Conservation (phyloP, 805 yeast species). For the Candida bentonensis region DNA sequence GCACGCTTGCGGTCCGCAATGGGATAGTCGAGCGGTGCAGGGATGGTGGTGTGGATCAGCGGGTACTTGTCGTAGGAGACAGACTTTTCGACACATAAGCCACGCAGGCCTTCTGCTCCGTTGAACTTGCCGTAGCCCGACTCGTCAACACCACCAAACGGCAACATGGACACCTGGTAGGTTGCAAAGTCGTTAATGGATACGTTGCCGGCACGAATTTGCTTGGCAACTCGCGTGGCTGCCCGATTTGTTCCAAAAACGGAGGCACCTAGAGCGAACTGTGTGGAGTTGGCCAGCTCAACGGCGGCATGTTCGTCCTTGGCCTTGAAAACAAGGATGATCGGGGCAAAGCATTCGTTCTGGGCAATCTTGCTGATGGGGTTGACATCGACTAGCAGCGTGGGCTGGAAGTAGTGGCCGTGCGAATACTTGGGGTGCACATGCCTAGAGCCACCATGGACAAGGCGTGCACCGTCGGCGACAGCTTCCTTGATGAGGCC, state of each 20-base stretch:
- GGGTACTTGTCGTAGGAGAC: constrained; percentile 75
- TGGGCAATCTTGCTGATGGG: constrained; percentile 66
- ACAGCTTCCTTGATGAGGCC: constrained; percentile 61
- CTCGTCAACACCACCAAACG: constrained; percentile 89
- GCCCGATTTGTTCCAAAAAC: constrained; percentile 59
- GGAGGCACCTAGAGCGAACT: constrained; percentile 85
- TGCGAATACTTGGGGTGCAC: constrained; percentile 88
- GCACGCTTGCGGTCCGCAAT: constrained; percentile 67
- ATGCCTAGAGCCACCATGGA: constrained; percentile 70
- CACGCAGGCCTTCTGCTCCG: constrained; percentile 92
- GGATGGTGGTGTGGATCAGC: constrained; percentile 64
- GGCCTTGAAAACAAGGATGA: constrained; percentile 69
- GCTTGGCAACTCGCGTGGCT: constrained; percentile 45
- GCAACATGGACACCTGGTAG: constrained; percentile 86
- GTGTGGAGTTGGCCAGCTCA: constrained; percentile 65
- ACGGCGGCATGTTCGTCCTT: constrained; percentile 51
- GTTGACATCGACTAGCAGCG: constrained; percentile 71
- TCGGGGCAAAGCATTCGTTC: constrained; percentile 91
- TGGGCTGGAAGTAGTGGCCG: constrained; percentile 89
- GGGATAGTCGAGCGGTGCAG: constrained; percentile 86
- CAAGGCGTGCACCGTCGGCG: constrained; percentile 59
- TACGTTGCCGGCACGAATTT: constrained; percentile 72
- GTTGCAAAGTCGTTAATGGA: constrained; percentile 98
- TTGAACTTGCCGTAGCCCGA: constrained; percentile 97
- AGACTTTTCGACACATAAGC: constrained; percentile 76